A percentile compares a stretch with the other conserved stretches of the same genome.
These are phyloP conservation scores for Hortaea werneckii DNA, from an alignment of 2,329 filamentous ascomycete species.

Conservation along the genomic window DNA sequence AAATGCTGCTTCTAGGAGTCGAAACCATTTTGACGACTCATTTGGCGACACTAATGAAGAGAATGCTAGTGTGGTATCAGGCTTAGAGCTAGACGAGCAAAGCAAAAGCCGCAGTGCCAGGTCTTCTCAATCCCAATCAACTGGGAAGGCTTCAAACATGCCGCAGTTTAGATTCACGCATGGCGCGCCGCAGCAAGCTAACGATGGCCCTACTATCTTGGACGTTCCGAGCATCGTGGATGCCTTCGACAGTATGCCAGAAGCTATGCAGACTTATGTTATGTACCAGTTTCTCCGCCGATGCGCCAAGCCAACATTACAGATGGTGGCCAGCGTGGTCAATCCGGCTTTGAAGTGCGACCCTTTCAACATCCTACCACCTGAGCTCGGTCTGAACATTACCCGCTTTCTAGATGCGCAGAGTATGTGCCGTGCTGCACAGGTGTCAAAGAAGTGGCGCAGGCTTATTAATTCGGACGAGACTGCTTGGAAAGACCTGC, in stretches of 20 bases:
- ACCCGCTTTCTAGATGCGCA: conserved; percentile 75
- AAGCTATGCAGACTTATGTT: conserved; percentile 86
- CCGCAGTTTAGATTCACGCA: conserved; percentile 8
- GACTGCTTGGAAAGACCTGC: conserved; percentile 86
- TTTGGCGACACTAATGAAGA: conserved; percentile 24
- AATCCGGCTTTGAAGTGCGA: conserved; percentile 93
- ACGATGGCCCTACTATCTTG: conserved; percentile 38
- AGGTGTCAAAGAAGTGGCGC: conserved; percentile 91
- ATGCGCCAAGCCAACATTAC: conserved; percentile 77
- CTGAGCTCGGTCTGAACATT: conserved; percentile 79
- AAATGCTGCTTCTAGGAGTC: conserved; percentile 31
- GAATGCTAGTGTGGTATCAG: conserved; percentile 22
- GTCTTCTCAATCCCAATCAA: conserved; percentile 16
- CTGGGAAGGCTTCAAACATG: conserved; percentile 2
- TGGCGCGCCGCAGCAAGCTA: conserved; percentile 3
- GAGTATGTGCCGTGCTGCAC: conserved; percentile 80
- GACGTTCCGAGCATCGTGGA: conserved; percentile 82
- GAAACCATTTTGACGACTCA: conserved; percentile 24
- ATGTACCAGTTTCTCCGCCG: conserved; percentile 91
- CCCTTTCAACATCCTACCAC: conserved; percentile 72
- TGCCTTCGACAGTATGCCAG: conserved; percentile 81
- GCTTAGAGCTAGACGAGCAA: conserved; percentile 24
- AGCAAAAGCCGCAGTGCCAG: conserved; percentile 3
- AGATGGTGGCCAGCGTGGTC: conserved; percentile 80
- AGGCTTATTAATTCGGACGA: conserved; percentile 86